These are phyloP conservation scores for Hawksworthiomyces lignivorus DNA, from an alignment of 2,329 filamentous ascomycete genomes.

Conservation along the genomic window DNA sequence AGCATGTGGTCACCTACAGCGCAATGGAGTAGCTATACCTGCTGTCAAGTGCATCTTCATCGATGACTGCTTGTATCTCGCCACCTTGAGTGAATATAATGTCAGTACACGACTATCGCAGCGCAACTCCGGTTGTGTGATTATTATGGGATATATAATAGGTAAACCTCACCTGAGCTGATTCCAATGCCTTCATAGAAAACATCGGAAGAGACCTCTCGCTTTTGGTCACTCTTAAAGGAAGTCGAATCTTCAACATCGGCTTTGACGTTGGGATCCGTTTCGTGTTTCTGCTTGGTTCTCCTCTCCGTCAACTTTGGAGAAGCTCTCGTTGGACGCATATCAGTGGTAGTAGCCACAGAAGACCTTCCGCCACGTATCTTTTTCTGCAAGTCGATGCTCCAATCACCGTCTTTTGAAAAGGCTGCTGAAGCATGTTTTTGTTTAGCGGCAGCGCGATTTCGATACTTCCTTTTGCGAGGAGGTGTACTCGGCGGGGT, in stretches of 20 bases:
- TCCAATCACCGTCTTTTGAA: not conserved
- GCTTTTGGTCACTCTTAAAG: not conserved
- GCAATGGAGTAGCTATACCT: too few species aligned
- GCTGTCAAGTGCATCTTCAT: too few species aligned
- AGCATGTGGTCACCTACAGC: too few species aligned
- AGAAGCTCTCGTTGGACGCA: conserved; percentile 1
- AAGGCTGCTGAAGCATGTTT: too few species aligned
- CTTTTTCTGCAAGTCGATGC: not conserved
- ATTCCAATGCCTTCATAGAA: conserved; percentile 9
- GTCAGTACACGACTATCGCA: too few species aligned
- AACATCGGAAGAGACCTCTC: conserved; percentile 5
- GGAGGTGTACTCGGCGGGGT: conserved; percentile 36
- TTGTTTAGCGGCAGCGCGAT: not conserved
- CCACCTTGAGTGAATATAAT: too few species aligned
- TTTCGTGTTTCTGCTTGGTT: conserved; percentile 1
- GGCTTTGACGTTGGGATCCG: not conserved
- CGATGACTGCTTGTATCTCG: too few species aligned
- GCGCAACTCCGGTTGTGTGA: too few species aligned
- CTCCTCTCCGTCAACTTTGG: not conserved
- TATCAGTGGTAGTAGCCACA: not conserved
- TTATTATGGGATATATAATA: too few species aligned
- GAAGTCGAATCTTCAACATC: conserved; percentile 4
- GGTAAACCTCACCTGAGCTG: conserved; percentile 5
- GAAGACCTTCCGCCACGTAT: conserved; percentile 3
- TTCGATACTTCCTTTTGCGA: conserved; percentile 12